Conservation (phyloP, 176 grass and related monocot genomes). For the Typha latifolia region DNA sequence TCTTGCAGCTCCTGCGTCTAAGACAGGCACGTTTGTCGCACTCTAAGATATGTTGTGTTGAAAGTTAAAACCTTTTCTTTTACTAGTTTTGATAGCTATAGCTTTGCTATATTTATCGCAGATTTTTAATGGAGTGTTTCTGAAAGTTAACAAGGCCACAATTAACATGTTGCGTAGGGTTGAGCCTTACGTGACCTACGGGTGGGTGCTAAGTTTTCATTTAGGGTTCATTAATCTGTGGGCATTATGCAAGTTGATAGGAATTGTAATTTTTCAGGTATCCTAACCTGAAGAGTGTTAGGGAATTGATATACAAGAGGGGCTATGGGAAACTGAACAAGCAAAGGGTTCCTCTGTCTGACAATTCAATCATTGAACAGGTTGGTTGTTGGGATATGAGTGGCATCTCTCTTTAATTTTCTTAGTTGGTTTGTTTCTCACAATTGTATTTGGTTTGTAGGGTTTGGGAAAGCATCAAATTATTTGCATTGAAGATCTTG, state of each 20-base stretch:
- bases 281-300: conserved; percentile 85
- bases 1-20: conserved; percentile 78
- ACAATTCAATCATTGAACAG: conserved; percentile 70
- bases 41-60: background rate
- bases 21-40: conserved; percentile 43
- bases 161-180: conserved; percentile 88
- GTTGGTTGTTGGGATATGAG: conserved; percentile 6
- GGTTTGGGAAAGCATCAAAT: conserved; percentile 50
- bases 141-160: conserved; percentile 96
- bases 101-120: conserved; percentile 8
- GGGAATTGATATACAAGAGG: conserved; percentile 90
- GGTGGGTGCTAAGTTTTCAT: conserved; percentile 22
- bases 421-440: background rate
- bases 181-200: conserved; percentile 92
- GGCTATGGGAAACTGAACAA: conserved; percentile 82
- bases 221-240: background rate
- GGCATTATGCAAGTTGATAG: background rate
- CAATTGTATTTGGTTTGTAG: conserved; percentile 10
- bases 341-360: conserved; percentile 51
- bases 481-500: conserved; percentile 62
- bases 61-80: background rate
- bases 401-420: background rate
- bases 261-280: conserved; percentile 30
- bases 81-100: background rate
- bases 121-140: conserved; percentile 90